Evolutionary conservation across 371 early-diverging fungal species (phyloP).

Genomic region (Mortierella sp.): DNA sequence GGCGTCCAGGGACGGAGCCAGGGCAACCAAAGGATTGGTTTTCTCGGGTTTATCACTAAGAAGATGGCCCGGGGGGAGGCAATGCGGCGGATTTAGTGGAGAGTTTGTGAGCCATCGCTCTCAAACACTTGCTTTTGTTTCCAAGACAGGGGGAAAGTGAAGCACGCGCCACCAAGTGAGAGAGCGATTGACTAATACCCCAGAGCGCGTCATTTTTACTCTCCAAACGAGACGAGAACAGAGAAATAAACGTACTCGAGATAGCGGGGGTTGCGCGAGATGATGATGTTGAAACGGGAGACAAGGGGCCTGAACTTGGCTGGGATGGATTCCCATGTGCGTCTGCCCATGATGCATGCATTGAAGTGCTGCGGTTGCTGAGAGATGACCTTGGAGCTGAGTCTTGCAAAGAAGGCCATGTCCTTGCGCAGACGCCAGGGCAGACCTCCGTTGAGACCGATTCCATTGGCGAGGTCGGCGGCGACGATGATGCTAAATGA

Average conservation of each 20-base stretch:
- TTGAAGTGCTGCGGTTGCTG: constrained; percentile 58
- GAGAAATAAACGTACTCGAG: constrained; percentile 57
- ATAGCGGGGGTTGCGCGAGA: constrained; percentile 71
- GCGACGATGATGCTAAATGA: constrained; percentile 79
- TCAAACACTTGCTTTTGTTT: too few species aligned
- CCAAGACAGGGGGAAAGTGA: too few species aligned
- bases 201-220: too few species aligned
- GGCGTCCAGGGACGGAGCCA: constrained; percentile 64
- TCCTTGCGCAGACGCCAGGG: constrained; percentile 92
- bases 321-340: constrained; percentile 93
- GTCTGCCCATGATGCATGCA: constrained; percentile 90
- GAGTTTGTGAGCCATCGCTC: too few species aligned
- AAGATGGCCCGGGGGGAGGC: background rate
- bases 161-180: too few species aligned
- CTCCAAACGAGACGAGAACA: background rate
- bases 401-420: constrained; percentile 82
- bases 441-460: constrained; percentile 75
- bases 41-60: constrained; percentile 39
- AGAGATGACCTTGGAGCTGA: constrained; percentile 65
- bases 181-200: constrained; percentile 29
- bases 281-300: constrained; percentile 83
- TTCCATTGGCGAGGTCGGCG: constrained; percentile 79
- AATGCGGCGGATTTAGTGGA: background rate
- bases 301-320: constrained; percentile 77
- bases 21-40: constrained; percentile 36